Conservation (phyloP, 2,329 filamentous ascomycete genomes). For the Scedosporium aurantiacum region DNA sequence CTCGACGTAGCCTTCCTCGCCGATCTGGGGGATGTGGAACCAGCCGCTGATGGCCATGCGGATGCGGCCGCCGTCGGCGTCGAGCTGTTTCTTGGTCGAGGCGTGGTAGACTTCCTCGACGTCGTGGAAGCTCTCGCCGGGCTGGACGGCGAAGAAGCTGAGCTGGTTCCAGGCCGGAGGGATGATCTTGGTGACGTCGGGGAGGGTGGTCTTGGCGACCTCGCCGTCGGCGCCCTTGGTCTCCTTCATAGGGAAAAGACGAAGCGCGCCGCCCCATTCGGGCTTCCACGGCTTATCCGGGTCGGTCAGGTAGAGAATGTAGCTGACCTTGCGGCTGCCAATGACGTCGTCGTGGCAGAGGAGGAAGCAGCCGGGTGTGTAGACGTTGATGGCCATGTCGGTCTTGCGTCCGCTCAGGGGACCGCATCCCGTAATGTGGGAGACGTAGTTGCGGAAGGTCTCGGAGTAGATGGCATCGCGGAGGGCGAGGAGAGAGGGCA, state of each 20-base stretch:
- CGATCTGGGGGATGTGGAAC: slow-evolving; percentile 95
- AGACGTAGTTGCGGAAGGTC: slow-evolving; percentile 79
- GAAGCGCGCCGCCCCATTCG: slow-evolving; percentile 85
- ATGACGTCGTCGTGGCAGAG: slow-evolving; percentile 98
- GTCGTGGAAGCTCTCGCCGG: slow-evolving; percentile 97
- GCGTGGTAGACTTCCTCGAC: slow-evolving; percentile 93
- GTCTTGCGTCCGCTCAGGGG: slow-evolving; percentile 87
- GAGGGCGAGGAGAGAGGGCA: slow-evolving; percentile 84
- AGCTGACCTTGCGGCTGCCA: slow-evolving; percentile 89
- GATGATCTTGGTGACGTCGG: slow-evolving; percentile 71
- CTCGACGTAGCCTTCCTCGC: slow-evolving; percentile 82
- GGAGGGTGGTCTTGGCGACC: slow-evolving; percentile 66
- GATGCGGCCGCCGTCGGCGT: slow-evolving; percentile 62
- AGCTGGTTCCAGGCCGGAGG: slow-evolving; percentile 96
- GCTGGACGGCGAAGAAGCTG: slow-evolving; percentile 95
- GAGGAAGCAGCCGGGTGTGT: slow-evolving; percentile 90
- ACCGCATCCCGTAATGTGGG: slow-evolving; percentile 74
- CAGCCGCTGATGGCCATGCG: slow-evolving; percentile 98
- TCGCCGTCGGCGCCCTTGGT: slow-evolving; percentile 54
- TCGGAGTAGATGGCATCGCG: slow-evolving; percentile 90
- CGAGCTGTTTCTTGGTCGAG: slow-evolving; percentile 45
- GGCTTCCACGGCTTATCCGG: slow-evolving; percentile 83
- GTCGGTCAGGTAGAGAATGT: slow-evolving; percentile 91
- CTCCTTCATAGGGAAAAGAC: slow-evolving; percentile 66
- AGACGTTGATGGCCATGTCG: slow-evolving; percentile 98